These are phyloP conservation scores for Mercurialis annua DNA, from an alignment of 345 rosid genomes.

Conservation along the genomic window DNA sequence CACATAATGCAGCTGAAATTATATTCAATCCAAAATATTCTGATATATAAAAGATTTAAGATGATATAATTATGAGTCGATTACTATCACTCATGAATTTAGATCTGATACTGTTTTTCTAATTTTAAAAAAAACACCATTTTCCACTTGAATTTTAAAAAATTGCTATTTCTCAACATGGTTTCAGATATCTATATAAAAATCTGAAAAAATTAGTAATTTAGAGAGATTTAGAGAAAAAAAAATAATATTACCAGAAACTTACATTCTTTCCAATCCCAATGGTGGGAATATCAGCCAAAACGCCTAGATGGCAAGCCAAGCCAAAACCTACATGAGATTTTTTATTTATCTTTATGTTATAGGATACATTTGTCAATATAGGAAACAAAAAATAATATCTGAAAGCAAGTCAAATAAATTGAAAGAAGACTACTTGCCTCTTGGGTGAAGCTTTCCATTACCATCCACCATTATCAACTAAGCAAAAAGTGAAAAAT, in stretches of 20 bases:
- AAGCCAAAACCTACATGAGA: conserved; percentile 71
- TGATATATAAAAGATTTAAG: background rate
- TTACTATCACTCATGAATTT: too few relatives aligned
- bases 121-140: too few relatives aligned
- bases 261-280: conserved; percentile 82
- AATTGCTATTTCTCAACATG: too few relatives aligned
- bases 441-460: conserved; percentile 12
- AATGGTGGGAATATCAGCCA: conserved; percentile 71
- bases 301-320: conserved; percentile 86
- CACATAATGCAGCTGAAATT: conserved; percentile 72
- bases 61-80: too few relatives aligned
- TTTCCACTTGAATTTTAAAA: too few relatives aligned
- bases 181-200: too few relatives aligned
- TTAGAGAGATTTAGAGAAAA: background rate
- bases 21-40: background rate
- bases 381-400: background rate
- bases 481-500: conserved; percentile 2
- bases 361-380: background rate
- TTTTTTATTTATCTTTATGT: background rate
- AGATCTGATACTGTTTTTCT: too few relatives aligned
- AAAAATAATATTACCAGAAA: background rate
- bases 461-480: conserved; percentile 11
- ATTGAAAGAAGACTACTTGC: conserved; percentile 26
- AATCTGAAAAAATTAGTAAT: background rate
- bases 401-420: background rate